Evolutionary conservation across 2,329 filamentous ascomycete genomes (phyloP), one percentile per base, ranked within the genome.

Genomic region (Conoideocrella luteorostrata): DNA sequence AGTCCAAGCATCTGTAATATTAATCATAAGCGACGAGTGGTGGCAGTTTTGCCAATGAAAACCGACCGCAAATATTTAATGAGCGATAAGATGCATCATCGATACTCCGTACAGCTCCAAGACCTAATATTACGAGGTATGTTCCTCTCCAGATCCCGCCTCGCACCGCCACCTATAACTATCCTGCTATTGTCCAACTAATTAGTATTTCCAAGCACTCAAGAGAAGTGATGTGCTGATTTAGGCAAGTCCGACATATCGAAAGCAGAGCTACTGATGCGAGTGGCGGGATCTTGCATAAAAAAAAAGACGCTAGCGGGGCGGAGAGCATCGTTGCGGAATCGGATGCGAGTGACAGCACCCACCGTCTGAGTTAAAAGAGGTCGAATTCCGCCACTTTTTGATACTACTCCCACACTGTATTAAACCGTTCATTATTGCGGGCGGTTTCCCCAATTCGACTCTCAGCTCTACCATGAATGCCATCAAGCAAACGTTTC

Each of bases 401-500:
- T 33, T 17, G 30, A 33, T n/a, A n/a, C 11, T 33, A 9, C 30
- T 33, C n/a, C 11, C 30, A 9, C 30, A 28, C 21, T 26, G 23
- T 26, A 28, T 13, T 28, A 39, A 28, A 26, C 5, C 37, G 12
- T 15, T 18, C 23, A 9, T 7, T 7, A 17, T 10, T 13, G n/a
- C 30, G n/a, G 10, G n/a, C n/a, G 3, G n/a, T 33, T 33, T n/a
- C 30, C 18, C 30, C 30, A 33, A 33, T 18, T 17, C 13, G 11
- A 33, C 18, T 33, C 30, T 33, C n/a, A 17, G 18, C 12, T 28
- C 13, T 23, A 43, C 20, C 37, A 80, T 80, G 77, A 76, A 80
- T 52, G 67, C 59, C 48, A 70, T 80, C 53, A 77, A 72, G 61
- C 62, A 78, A 62, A 77, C 75, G n/a, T 80, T 80, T 56, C 65